Percentiles rank a stretch among this genome's conserved stretches.
These are phyloP conservation scores for Phallus indusiatus DNA, from an alignment of 768 basidiomycete species.

Conservation along the genomic window DNA sequence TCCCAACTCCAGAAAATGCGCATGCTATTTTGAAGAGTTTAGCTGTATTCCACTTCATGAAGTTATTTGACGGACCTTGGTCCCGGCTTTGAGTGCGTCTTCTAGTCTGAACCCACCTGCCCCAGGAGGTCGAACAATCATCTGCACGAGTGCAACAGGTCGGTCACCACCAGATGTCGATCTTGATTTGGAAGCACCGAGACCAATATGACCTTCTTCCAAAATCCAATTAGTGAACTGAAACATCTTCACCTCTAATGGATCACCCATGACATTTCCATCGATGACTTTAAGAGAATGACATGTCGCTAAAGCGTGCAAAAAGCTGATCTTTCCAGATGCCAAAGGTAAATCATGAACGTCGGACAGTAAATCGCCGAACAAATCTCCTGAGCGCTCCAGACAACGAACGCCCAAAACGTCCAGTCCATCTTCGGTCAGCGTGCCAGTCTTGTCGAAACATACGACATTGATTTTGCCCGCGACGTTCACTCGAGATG, in stretches of 20 bases:
- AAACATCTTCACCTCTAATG: conserved; percentile 97
- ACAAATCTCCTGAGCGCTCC: conserved; percentile 65
- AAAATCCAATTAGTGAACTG: conserved; percentile 93
- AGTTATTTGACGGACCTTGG: conserved; percentile 44
- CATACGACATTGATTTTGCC: conserved; percentile 97
- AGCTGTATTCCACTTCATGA: conserved; percentile 6
- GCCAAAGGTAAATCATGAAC: conserved; percentile 71
- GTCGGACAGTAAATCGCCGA: conserved; percentile 85
- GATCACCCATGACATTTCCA: conserved; percentile 86
- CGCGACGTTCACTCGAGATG: conserved; percentile 87
- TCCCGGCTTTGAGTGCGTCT: conserved; percentile 80
- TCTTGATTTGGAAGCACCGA: conserved; percentile 50
- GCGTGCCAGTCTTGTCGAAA: conserved; percentile 98
- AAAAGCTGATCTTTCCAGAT: conserved; percentile 69
- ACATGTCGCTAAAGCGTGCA: conserved; percentile 92
- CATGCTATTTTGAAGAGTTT: conserved; percentile 50
- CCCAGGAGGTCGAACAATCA: conserved; percentile 93
- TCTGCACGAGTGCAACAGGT: conserved; percentile 88
- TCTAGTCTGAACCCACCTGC: conserved; percentile 83
- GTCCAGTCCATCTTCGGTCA: conserved; percentile 96
- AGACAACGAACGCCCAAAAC: conserved; percentile 87
- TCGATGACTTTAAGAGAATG: conserved; percentile 91
- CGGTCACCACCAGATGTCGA: conserved; percentile 47
- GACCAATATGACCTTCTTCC: conserved; percentile 79
- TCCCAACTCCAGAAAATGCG: conserved; percentile 94